These are phyloP conservation scores for Eutrema japonicum DNA, from an alignment of 345 rosid genomes.

Conservation along the genomic window DNA sequence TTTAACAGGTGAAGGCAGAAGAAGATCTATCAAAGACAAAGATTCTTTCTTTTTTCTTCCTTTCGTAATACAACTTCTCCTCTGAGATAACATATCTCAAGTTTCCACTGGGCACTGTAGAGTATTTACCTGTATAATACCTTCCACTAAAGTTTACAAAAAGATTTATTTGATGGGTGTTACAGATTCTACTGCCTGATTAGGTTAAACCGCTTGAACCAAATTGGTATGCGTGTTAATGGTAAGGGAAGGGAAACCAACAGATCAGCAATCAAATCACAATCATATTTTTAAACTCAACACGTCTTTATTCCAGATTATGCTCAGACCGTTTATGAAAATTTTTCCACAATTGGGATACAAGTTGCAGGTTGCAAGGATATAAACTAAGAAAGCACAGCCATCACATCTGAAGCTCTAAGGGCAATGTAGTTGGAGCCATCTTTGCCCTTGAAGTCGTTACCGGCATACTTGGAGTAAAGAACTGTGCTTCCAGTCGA, in stretches of 20 bases:
- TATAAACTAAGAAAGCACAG: conserved; percentile 73
- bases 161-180: neutral
- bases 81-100: conserved; percentile 22
- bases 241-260: neutral
- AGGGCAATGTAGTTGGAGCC: conserved; percentile 82
- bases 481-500: conserved; percentile 75
- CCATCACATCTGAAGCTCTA: conserved; percentile 88
- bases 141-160: conserved; percentile 24
- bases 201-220: neutral
- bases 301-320: conserved; percentile 35
- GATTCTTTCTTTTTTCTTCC: conserved; percentile 32
- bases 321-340: conserved; percentile 36
- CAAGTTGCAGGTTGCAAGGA: conserved; percentile 31
- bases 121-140: conserved; percentile 42
- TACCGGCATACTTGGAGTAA: conserved; percentile 92
- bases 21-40: conserved; percentile 8
- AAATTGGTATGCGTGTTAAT: neutral
- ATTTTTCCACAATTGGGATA: conserved; percentile 41
- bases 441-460: conserved; percentile 81
- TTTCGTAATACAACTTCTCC: conserved; percentile 33
- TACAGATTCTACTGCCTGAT: neutral
- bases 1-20: conserved; percentile 59
- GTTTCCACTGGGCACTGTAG: conserved; percentile 41
- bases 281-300: conserved; percentile 26
- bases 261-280: neutral